These are phyloP conservation scores for Apostasia shenzhenica DNA, from an alignment of 106 monocot species.

Conservation along the genomic window DNA sequence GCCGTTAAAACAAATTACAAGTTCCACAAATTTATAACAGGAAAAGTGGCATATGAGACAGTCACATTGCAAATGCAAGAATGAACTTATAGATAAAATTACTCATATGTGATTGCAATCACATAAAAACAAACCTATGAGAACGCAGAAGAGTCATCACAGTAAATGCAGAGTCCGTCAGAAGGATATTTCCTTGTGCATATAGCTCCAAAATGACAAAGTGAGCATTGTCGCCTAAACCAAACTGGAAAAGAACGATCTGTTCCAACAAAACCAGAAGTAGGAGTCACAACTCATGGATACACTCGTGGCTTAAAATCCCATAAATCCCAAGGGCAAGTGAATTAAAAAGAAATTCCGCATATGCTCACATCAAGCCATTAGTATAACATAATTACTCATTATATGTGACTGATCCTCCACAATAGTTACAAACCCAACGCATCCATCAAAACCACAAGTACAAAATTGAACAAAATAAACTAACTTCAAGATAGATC, in stretches of 20 bases:
- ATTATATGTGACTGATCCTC: neutral
- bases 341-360: neutral
- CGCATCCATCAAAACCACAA: too few species aligned
- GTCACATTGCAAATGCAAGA: neutral
- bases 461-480: too few species aligned
- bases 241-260: constrained; percentile 97
- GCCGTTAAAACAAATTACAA: neutral
- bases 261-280: constrained; percentile 23
- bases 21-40: neutral
- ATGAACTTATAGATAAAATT: neutral
- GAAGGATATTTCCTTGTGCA: constrained; percentile 91
- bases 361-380: neutral
- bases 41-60: neutral
- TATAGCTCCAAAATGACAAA: constrained; percentile 85
- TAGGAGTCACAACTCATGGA: neutral
- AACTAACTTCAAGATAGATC: too few species aligned
- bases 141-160: constrained; percentile 93
- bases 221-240: constrained; percentile 82
- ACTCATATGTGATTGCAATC: neutral
- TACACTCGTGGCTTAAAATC: neutral
- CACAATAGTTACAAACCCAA: too few species aligned
- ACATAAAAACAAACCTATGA: constrained; percentile 50
- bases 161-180: constrained; percentile 71
- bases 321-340: neutral
- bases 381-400: neutral